Evolutionary conservation across 2,329 filamentous ascomycete species (phyloP), one percentile per base, ranked within the genome.

Genomic region (Lecanicillium sp.): DNA sequence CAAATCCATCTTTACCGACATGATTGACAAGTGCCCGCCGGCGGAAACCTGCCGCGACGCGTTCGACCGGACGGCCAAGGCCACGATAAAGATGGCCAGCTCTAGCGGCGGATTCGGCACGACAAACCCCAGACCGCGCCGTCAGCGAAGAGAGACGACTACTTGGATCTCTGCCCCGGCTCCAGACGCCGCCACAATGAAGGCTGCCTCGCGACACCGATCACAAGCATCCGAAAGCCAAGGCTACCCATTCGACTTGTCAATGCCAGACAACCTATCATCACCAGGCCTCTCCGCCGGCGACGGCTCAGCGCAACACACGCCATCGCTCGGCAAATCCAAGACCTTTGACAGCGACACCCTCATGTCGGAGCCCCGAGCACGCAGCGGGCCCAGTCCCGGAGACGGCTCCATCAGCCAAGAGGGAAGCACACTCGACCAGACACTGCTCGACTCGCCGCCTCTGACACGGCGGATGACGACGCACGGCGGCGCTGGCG

Each of bases 21-120:
- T 97, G 53, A 90, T 94, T 55, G 87, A 94, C 56, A 95, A 95
- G 64, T 97, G 93, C 57, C 90, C 91, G 0, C 91, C 91, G 0
- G 91, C 91, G 26, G 90, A 96, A 72, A 89, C 90, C 10, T 97
- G 91, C 64, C 83, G 90, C 12, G 90, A 97, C 63, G 90, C 93
- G 1, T 96, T 97, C 62, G 88, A 95, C 58, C 81, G 91, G 32
- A 97, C 95, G 71, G 90, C 88, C 58, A 95, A 93, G 69, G 90
- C 90, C 9, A 97, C 91, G 0, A 86, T 97, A 42, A 88, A 91
- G 62, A 96, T 96, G 90, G 90, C 87, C 56, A 84, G 90, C 63
- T 87, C 86, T 2, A 91, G 85, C 1, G 90, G 86, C 15, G 88
- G 88, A 0, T 94, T 94, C 55, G 87, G 87, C 10, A 51, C 58